Percentiles rank a stretch among this genome's conserved stretches.
Conservation (phyloP, 805 yeast genomes). For the Candida multigemmis region DNA sequence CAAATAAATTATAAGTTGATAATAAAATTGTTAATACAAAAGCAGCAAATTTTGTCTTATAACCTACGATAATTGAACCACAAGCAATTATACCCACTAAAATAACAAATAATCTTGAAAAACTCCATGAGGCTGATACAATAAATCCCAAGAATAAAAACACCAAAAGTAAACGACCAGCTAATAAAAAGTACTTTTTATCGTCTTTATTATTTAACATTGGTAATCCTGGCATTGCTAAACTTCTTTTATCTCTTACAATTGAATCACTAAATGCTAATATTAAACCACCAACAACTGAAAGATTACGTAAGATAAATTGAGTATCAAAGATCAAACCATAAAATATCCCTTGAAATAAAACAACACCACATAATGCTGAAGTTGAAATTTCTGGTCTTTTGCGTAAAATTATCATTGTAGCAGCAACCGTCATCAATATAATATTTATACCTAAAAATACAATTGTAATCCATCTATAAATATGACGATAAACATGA, state of each 20-base stretch:
- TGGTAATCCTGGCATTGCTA: conserved; percentile 68
- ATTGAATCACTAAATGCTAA: conserved; percentile 82
- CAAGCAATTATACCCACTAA: conserved; percentile 64
- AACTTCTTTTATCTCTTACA: conserved; percentile 62
- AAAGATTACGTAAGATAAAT: conserved; percentile 78
- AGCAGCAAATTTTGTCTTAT: conserved; percentile 86
- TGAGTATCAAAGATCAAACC: conserved; percentile 76
- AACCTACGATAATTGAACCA: conserved; percentile 79
- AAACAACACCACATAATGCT: conserved; percentile 59
- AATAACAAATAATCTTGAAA: conserved; percentile 54
- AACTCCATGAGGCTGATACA: conserved; percentile 64
- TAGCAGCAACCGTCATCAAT: conserved; percentile 67
- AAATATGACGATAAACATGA: conserved; percentile 69
- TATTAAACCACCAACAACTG: conserved; percentile 86
- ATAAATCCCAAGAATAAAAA: conserved; percentile 81
- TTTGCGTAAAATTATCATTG: conserved; percentile 60
- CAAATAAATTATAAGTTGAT: conserved; percentile 63
- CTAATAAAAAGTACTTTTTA: conserved; percentile 73
- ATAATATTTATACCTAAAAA: conserved; percentile 57
- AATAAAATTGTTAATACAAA: conserved; percentile 58
- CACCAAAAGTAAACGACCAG: conserved; percentile 81
- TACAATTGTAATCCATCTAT: conserved; percentile 67
- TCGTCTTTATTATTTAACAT: conserved; percentile 62
- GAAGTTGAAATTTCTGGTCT: conserved; percentile 63
- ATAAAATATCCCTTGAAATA: conserved; percentile 79